Evolutionary conservation across 2,329 filamentous ascomycete species (phyloP).

Genomic region (Pseudofabraea citricarpa): DNA sequence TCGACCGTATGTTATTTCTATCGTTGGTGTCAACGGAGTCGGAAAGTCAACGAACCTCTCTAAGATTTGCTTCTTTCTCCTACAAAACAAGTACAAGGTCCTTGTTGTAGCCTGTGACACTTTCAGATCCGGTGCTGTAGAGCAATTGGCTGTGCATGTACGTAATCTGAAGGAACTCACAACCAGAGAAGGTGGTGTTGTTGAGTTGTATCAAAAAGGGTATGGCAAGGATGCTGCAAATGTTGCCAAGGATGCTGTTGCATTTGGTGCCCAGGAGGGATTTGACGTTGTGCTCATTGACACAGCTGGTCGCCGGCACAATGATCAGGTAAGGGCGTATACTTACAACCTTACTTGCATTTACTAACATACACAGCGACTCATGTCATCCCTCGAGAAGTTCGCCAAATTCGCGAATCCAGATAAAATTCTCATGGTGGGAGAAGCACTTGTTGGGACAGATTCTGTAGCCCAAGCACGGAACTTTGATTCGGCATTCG

Average conservation of each 20-base stretch:
- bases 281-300: conserved; percentile 97
- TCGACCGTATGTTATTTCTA: conserved; percentile 94
- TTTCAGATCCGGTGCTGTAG: conserved; percentile 93
- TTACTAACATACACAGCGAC: conserved; percentile 39
- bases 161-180: conserved; percentile 88
- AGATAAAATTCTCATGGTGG: conserved; percentile 98
- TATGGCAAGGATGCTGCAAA: conserved; percentile 97
- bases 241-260: conserved; percentile 91
- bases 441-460: conserved; percentile 83
- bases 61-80: conserved; percentile 96
- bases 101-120: conserved; percentile 94
- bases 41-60: conserved; percentile 97
- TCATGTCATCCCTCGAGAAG: conserved; percentile 96
- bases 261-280: conserved; percentile 65
- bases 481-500: conserved; percentile 94
- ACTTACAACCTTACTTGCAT: neutral
- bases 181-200: conserved; percentile 73
- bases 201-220: conserved; percentile 93
- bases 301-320: conserved; percentile 90
- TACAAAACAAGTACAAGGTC: conserved; percentile 96
- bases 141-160: conserved; percentile 93
- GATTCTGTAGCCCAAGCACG: conserved; percentile 93
- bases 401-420: conserved; percentile 95
- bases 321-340: conserved; percentile 56
- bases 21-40: conserved; percentile 96